Evolutionary conservation across 495 filamentous ascomycete genomes (phyloP), one percentile per base, ranked within the genome.

Genomic region (Penicillium crystallinum): DNA sequence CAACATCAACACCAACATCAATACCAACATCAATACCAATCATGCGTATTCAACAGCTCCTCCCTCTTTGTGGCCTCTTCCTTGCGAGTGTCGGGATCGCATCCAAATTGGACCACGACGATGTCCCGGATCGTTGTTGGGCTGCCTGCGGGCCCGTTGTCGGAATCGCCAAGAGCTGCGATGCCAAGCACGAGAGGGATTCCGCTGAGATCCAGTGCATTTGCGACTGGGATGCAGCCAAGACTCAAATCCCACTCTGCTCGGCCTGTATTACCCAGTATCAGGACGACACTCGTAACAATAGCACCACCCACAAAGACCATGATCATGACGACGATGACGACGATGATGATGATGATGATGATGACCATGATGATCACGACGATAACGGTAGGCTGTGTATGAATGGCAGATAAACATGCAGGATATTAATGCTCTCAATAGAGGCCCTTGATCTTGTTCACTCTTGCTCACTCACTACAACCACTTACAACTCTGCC

Each of bases 371-470:
- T 27, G 35, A 55, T 22, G 53, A 31, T 9, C 11, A 53, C 12
- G 49, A 60, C 27, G 54, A 61, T 33, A 63, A 60, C 14, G 60
- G 59, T 55, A 62, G 35, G 42, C 42, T 44, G 7, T 8, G 12
- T 29, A 17, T 22, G 15, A 40, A 25, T 7, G 17, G 14, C n/a
- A 6, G 14, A 30, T 10, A 5, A 19, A 36, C 1, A 8, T 14
- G 9, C 30, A 46, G 21, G 18, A 36, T 18, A 6, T 46, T 61
- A 39, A 57, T 22, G 11, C 8, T 33, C 21, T 27, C 2, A 14
- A 22, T 36, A 72, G 69, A 70, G 18, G 69, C 69, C 17, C 65
- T 69, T 39, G 64, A 67, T 19, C 65, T 72, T 35, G 62, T 72
- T 41, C 47, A 37, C 49, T 65, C 59, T 8, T 72, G 69, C 56